These are phyloP conservation scores for Coemansia sp. DNA, from an alignment of 192 early-diverging fungal species.

Conservation along the genomic window DNA sequence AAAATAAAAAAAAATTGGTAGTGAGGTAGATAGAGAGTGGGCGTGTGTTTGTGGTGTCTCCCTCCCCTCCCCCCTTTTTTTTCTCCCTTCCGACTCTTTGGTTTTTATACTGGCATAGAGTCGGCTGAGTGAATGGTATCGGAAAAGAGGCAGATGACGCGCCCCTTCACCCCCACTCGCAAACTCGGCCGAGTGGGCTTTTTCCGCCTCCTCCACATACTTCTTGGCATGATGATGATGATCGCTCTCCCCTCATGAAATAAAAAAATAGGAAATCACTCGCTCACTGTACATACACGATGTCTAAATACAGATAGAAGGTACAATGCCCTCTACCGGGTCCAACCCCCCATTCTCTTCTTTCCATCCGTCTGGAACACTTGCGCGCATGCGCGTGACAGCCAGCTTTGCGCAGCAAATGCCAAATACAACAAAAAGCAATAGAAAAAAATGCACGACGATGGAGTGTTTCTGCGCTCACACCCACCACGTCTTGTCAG, in stretches of 20 bases:
- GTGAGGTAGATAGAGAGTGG: too few species aligned
- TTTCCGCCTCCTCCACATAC: neutral
- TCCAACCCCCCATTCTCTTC: too few species aligned
- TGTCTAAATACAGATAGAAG: neutral
- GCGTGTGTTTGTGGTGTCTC: too few species aligned
- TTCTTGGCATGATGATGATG: neutral
- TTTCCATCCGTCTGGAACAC: too few species aligned
- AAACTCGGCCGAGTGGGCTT: too few species aligned
- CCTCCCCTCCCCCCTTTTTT: too few species aligned
- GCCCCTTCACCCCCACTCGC: too few species aligned
- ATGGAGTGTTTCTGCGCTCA: neutral
- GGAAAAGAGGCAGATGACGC: constrained; percentile 1
- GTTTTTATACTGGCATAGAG: too few species aligned
- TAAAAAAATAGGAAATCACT: neutral
- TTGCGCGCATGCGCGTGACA: too few species aligned
- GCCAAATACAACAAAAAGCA: too few species aligned
- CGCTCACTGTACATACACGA: neutral
- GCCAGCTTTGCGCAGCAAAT: neutral
- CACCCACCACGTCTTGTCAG: neutral
- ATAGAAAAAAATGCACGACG: neutral
- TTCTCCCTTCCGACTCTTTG: too few species aligned
- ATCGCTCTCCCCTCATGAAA: too few species aligned
- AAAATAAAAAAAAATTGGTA: neutral
- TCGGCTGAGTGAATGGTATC: neutral
- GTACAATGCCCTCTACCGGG: neutral